Percentiles rank a stretch among this genome's conserved stretches.
Evolutionary conservation across 2,329 filamentous ascomycete genomes (phyloP).

Genomic region (Pseudocercospora crystallina): DNA sequence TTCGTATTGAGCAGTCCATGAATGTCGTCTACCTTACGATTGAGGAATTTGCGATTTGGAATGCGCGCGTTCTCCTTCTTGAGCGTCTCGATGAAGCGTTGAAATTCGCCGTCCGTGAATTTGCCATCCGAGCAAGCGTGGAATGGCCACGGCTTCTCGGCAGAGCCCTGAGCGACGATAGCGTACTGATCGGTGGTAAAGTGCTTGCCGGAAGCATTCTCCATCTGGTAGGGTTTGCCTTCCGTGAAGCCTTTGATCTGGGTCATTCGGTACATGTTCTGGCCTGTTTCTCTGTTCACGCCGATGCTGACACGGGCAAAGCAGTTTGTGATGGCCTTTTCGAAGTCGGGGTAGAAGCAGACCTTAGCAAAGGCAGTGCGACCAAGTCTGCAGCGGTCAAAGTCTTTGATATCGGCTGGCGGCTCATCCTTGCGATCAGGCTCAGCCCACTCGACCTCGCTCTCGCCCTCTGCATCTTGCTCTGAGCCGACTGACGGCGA

Average conservation of each 20-base stretch:
- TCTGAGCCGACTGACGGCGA: constrained; percentile 44
- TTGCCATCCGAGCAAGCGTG: constrained; percentile 81
- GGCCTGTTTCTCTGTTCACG: constrained; percentile 65
- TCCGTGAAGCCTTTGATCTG: constrained; percentile 80
- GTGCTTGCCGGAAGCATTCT: constrained; percentile 68
- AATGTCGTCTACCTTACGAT: constrained; percentile 76
- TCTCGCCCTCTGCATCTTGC: constrained; percentile 69
- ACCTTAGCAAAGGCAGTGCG: constrained; percentile 84
- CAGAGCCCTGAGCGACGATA: constrained; percentile 76
- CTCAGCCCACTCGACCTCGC: constrained; percentile 73
- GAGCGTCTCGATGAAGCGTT: constrained; percentile 75
- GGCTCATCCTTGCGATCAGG: constrained; percentile 57
- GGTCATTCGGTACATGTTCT: constrained; percentile 83
- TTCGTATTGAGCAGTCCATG: constrained; percentile 73
- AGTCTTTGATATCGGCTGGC: constrained; percentile 73
- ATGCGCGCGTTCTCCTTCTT: constrained; percentile 69
- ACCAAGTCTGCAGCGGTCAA: constrained; percentile 80
- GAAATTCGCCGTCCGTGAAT: constrained; percentile 78
- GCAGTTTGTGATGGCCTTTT: constrained; percentile 76
- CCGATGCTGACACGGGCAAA: constrained; percentile 85
- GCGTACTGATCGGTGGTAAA: constrained; percentile 87
- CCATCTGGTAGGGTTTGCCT: constrained; percentile 80
- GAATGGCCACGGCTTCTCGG: constrained; percentile 83
- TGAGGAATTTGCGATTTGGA: constrained; percentile 69
- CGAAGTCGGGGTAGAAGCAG: constrained; percentile 90